Evolutionary conservation across 345 rosid species (phyloP), one percentile per base, ranked within the genome.

Genomic region (Eucalyptus marginata): DNA sequence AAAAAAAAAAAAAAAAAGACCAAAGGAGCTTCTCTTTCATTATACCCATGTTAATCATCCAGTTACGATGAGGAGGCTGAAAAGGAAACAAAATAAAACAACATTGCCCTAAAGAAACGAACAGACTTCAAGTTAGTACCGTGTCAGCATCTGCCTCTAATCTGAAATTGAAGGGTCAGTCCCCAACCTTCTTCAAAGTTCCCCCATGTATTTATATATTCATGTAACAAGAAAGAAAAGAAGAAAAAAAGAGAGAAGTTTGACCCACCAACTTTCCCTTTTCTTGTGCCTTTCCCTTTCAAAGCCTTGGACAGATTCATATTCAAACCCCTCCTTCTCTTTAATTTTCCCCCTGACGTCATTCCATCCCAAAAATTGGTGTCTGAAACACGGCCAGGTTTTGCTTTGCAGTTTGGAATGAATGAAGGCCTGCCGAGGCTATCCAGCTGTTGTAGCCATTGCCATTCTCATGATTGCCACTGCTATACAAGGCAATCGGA

Each of bases 301-400:
- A 40, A 40, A 76, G 47, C 84, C 40, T 52, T 52, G 89, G 86
- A 89, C 62, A 20, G 89, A 86, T 85, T 49, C 87, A 76, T 86
- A 86, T 79, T 84, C 49, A 80, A 40, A 49, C 50, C 25, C 58
- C 76, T 59, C 93, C 92, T 90, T 85, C 90, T 90, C 91, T 91
- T 91, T 89, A 89, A 92, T 87, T 89, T 89, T 24, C 62, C 51
- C 20, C 88, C 81, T 90, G 91, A 88, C 58, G 92, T 97, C 96
- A 96, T 92, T 97, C 99, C 93, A 94, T 93, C 52, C 99, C 98
- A 92, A 95, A 96, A 90, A 97, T 95, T 29, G 98, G 97, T 50
- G 97, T 95, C 96, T 95, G 98, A 91, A 95, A 94, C 91, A 94
- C 93, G 31, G 97, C 93, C 44, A 96, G 90, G 88, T 89, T 94